phyloP scores from a whole-genome alignment of 139 green algal genomes.

The Micromonas commoda region DNA sequence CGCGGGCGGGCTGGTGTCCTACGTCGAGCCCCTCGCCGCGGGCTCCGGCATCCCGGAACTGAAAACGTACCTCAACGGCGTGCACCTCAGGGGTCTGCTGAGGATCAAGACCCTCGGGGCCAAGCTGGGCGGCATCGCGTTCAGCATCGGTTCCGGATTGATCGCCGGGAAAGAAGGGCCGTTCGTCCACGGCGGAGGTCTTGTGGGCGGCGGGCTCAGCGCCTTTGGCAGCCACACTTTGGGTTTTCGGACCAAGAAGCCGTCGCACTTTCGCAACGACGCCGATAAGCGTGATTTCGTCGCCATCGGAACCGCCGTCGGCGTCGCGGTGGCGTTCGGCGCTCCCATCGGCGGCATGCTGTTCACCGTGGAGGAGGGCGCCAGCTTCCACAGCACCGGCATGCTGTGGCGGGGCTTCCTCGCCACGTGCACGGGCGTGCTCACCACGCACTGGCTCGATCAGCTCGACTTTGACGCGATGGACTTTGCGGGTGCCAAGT shows the following conservation, averaged over 20 bases:
- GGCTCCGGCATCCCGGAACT: conserved; percentile 69
- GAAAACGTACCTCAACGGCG: conserved; percentile 71
- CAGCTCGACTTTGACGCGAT: conserved; percentile 30
- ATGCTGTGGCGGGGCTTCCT: conserved; percentile 66
- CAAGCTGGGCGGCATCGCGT: conserved; percentile 62
- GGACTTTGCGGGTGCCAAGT: conserved; percentile 33
- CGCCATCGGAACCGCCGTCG: conserved; percentile 56
- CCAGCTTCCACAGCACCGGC: conserved; percentile 48
- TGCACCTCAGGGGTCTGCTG: conserved; percentile 57
- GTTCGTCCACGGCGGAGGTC: conserved; percentile 68
- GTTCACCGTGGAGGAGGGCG: conserved; percentile 60
- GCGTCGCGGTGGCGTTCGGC: conserved; percentile 56
- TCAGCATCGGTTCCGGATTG: conserved; percentile 61
- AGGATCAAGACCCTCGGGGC: conserved; percentile 59
- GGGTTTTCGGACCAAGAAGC: conserved; percentile 17
- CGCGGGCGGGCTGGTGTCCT: conserved; percentile 50
- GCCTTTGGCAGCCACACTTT: conserved; percentile 40
- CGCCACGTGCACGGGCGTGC: conserved; percentile 53
- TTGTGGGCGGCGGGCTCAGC: conserved; percentile 52
- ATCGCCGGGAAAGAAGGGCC: conserved; percentile 75
- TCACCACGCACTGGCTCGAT: conserved; percentile 49
- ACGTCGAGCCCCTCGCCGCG: conserved; percentile 54
- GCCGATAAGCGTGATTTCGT: conserved; percentile 58
- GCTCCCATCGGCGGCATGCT: conserved; percentile 64
- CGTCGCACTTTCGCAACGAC: conserved; percentile 45